Evolutionary conservation across 306 rosid genomes (phyloP).

Genomic region (Argentina anserina): DNA sequence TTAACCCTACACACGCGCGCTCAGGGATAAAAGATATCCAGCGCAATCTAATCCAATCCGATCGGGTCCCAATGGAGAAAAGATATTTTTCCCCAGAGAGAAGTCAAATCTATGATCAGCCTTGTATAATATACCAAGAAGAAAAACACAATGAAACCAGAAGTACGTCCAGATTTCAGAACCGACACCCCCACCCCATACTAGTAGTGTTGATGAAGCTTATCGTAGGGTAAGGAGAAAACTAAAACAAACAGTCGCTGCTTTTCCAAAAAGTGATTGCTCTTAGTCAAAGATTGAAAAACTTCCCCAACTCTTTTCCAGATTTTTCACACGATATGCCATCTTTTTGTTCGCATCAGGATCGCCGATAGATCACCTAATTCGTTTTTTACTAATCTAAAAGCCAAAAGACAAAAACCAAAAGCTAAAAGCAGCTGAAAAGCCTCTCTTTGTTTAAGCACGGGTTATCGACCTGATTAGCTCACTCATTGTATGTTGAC

Average conservation of each 20-base stretch:
- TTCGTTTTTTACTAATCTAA: neutral
- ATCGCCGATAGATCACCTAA: neutral
- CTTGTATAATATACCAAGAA: neutral
- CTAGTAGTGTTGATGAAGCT: conserved; percentile 50
- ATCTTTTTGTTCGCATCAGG: conserved; percentile 11
- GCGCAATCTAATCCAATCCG: conserved; percentile 1
- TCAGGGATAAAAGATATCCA: neutral
- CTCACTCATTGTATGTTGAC: neutral
- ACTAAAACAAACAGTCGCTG: neutral
- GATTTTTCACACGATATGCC: neutral
- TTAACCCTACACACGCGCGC: conserved; percentile 12
- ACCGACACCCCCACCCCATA: conserved; percentile 39
- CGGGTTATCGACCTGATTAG: neutral
- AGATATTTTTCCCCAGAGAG: neutral
- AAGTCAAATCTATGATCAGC: conserved; percentile 33
- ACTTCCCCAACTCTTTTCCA: conserved; percentile 24
- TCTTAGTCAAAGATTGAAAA: conserved; percentile 48
- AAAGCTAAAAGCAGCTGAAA: neutral
- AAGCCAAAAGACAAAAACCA: neutral
- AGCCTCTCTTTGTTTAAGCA: neutral
- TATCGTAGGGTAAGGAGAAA: conserved; percentile 25
- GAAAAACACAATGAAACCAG: conserved; percentile 28
- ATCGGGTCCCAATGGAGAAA: conserved; percentile 35
- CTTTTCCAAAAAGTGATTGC: conserved; percentile 30
- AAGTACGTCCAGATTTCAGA: too few species aligned